Evolutionary conservation across 768 basidiomycete species (phyloP), one percentile per base, ranked within the genome.

Genomic region (Sporobolomyces roseus): DNA sequence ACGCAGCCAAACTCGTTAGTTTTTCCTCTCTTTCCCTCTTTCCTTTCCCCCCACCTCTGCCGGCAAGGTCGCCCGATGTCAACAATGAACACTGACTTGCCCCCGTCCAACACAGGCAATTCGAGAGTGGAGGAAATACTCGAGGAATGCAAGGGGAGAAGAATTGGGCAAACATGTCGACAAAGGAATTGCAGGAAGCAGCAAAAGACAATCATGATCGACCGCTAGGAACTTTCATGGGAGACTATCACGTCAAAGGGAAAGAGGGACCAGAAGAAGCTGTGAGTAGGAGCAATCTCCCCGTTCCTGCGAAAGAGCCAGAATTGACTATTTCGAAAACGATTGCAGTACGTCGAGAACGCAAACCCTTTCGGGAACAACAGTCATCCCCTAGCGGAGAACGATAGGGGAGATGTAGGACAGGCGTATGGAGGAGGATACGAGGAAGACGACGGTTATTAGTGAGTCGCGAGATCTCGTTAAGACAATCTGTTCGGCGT

Each of bases 281-380:
- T 2, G 68, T 69, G 25, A 56, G 54, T 25, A 32, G 4, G 45
- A 46, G 49, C 49, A 5, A 21, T 50, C 49, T 50, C 27, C 10
- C 21, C n/a, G n/a, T n/a, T n/a, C n/a, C n/a, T n/a, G n/a, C n/a
- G n/a, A n/a, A n/a, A n/a, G n/a, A n/a, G n/a, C n/a, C n/a, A n/a
- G n/a, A n/a, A n/a, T n/a, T n/a, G n/a, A n/a, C n/a, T n/a, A n/a
- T n/a, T n/a, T n/a, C n/a, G n/a, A n/a, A n/a, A n/a, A n/a, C n/a
- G n/a, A n/a, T n/a, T n/a, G n/a, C 49, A 69, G 68, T 69, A 70
- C 48, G 27, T 65, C 14, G 61, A 55, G 13, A 43, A 35, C 16
- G 35, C 36, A 10, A 29, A 63, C 12, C 54, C 66, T 0, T 68
- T 63, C 29, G 65, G 36, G 6, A 25, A n/a, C 3, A 1, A 33